Evolutionary conservation across 495 filamentous ascomycete species (phyloP), one percentile per base, ranked within the genome.

Genomic region (Thermochaetoides thermophila): DNA sequence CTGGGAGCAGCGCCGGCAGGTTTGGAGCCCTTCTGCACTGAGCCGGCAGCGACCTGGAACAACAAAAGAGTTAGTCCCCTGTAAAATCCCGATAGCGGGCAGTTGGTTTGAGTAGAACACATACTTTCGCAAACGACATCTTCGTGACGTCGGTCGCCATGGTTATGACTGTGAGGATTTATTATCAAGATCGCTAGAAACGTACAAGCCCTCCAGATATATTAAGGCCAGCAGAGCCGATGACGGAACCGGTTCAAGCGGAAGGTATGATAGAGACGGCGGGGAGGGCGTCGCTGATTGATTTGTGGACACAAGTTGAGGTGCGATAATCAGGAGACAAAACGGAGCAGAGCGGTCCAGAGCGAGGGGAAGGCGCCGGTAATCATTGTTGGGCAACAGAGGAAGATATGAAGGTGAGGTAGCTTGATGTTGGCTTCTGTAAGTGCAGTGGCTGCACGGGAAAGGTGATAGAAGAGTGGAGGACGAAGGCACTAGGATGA

Each of bases 51-150:
- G 26, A 43, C 35, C 45, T 48, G 22, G 17, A 35, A 0, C n/a
- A 13, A 40, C 14, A 32, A 28, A 36, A 27, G 17, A 29, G 42
- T 42, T 17, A 48, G 38, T n/a, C n/a, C n/a, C 9, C 17, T 30
- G 20, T 8, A 10, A 16, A 11, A 6, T 7, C 3, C 15, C 17
- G 0, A 22, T 22, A 11, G 10, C 12, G 15, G 19, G 11, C 17
- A 11, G 7, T 17, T n/a, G 21, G 10, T 15, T 10, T 16, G 17
- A 15, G 16, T 18, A 10, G 11, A 13, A n/a, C 12, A 55, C 60
- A 30, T 57, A 73, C 74, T 63, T 73, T 75, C 47, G 68, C 68
- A 49, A 71, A 71, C 15, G 68, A 67, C 42, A 64, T 45, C 47
- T 62, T 66, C 37, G 56, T 57, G 30, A 49, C 48, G 30, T 59